These are phyloP conservation scores for Astrocystis sublimbata DNA, from an alignment of 495 filamentous ascomycete genomes.

Conservation along the genomic window DNA sequence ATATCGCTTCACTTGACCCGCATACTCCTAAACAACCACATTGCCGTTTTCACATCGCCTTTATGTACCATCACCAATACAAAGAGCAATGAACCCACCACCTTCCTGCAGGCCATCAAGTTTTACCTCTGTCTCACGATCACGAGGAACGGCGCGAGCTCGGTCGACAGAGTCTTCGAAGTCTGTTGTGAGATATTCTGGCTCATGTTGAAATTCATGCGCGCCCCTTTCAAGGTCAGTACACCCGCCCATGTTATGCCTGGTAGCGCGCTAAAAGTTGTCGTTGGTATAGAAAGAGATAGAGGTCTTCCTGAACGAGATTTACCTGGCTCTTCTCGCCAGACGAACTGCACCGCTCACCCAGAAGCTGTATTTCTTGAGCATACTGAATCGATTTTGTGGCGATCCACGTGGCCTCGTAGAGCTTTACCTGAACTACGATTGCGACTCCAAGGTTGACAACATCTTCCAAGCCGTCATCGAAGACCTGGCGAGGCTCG, in stretches of 20 bases:
- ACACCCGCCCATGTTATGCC: not conserved
- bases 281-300: constrained; percentile 83
- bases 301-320: constrained; percentile 96
- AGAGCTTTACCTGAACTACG: constrained; percentile 97
- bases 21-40: constrained; percentile 89
- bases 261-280: constrained; percentile 19
- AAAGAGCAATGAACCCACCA: constrained; percentile 78
- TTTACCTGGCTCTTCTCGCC: constrained; percentile 92
- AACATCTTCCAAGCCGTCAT: constrained; percentile 97
- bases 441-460: constrained; percentile 91
- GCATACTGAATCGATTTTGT: constrained; percentile 77
- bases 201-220: constrained; percentile 91
- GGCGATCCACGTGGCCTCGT: constrained; percentile 86
- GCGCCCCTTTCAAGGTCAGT: constrained; percentile 85
- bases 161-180: constrained; percentile 87
- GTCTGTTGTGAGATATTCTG: constrained; percentile 97
- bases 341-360: constrained; percentile 80
- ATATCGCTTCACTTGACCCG: constrained; percentile 93
- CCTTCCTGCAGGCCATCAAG: constrained; percentile 92
- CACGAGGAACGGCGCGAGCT: constrained; percentile 91
- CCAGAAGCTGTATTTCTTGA: constrained; percentile 91
- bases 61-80: constrained; percentile 86
- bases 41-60: constrained; percentile 82
- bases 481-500: constrained; percentile 85
- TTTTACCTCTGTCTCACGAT: constrained; percentile 94